Evolutionary conservation across 257 asterid species (phyloP), one percentile per base, ranked within the genome.

Genomic region (Schizonepeta tenuifolia): DNA sequence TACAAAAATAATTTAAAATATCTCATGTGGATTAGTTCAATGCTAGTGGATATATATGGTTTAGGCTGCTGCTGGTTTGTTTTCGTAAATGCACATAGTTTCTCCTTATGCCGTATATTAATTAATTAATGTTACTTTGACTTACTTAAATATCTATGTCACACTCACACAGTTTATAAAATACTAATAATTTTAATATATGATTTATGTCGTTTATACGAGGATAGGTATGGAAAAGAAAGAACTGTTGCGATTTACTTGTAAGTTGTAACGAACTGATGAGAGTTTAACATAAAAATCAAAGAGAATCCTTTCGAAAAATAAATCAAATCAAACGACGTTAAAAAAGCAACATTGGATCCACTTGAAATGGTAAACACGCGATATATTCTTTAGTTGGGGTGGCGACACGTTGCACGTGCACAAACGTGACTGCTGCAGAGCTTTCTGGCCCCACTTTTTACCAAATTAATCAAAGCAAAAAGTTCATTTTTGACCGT

Each of bases 401-500:
- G 78, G 67, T 40, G 31, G 46, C 79, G 82, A 85, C 87, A 82
- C 87, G 90, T 82, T 18, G 79, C 86, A 78, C 86, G 84, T 85
- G 89, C 83, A 75, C 28, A 76, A 81, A 81, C 90, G 89, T 82
- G 90, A 80, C 55, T 18, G 17, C 64, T 43, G 69, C 79, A 61
- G 12, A 72, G 46, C 47, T 24, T 22, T 56, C 3, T 86, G 85
- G 71, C 77, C 90, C 82, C 74, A 40, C 67, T 14, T 61, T 67
- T 71, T 46, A 18, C 65, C 70, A 11, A 24, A 49, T 40, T 70
- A 76, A 80, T 86, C 78, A 88, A 86, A 65, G 73, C 85, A 66
- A 86, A 90, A 90, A 90, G 93, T 79, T 75, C 71, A 26, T 71
- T 75, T 71, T 70, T 75, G 80, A 75, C 92, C 82, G 67, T 74